A percentile compares a stretch with the other conserved stretches of the same genome.
phyloP scores from a whole-genome alignment of 2,329 filamentous ascomycete species.

The Trichoderma simmonsii region DNA sequence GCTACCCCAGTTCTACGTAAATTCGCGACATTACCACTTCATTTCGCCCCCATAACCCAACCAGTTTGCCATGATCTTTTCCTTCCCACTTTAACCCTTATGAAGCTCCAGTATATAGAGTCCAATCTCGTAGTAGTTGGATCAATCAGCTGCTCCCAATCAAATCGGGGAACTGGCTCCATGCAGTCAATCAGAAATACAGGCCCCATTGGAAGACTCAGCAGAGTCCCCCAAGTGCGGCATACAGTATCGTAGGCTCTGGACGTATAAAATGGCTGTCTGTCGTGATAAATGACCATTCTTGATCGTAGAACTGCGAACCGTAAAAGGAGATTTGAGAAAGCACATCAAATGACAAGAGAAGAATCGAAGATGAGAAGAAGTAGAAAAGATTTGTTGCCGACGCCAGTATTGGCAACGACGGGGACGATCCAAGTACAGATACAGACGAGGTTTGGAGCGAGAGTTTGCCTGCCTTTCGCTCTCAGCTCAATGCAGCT shows the following conservation, averaged over 20 bases:
- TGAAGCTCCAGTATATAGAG: not conserved
- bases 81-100: not conserved
- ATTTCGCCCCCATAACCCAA: not conserved
- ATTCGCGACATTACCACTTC: slow-evolving; percentile 1
- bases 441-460: slow-evolving; percentile 29
- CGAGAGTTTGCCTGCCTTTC: not conserved
- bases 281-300: not conserved
- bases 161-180: not conserved
- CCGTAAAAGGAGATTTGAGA: not conserved
- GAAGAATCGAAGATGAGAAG: slow-evolving; percentile 24
- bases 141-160: not conserved
- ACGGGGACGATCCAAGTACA: slow-evolving; percentile 33
- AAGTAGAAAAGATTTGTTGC: slow-evolving; percentile 21
- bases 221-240: not conserved
- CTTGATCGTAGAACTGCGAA: not conserved
- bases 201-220: not conserved
- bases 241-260: not conserved
- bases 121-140: not conserved
- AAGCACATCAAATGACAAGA: slow-evolving; percentile 24
- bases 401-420: slow-evolving; percentile 28
- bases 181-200: not conserved
- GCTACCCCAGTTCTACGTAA: not conserved
- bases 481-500: not conserved
- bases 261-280: not conserved
- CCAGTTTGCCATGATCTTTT: not conserved